phyloP scores from a whole-genome alignment of 2,329 filamentous ascomycete genomes.

The Hypocreales sp. region DNA sequence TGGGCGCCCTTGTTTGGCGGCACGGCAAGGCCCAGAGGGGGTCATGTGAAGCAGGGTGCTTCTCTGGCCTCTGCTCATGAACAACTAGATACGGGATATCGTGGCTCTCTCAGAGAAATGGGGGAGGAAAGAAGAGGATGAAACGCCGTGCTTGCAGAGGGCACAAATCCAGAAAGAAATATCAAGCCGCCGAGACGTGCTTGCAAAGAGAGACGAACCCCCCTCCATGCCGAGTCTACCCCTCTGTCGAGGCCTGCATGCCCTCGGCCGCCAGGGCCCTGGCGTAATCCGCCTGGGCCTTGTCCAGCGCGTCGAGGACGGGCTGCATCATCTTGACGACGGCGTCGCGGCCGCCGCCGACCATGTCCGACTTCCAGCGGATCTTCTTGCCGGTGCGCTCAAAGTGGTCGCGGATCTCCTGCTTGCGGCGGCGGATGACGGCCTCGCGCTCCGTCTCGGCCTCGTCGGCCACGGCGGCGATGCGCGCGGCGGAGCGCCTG shows the following conservation, averaged over 20 bases:
- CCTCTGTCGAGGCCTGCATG: constrained; percentile 25
- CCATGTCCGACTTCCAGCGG: constrained; percentile 48
- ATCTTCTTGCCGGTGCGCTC: constrained; percentile 60
- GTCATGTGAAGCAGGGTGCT: no score
- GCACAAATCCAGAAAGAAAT: neutral
- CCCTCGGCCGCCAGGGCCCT: constrained; percentile 53
- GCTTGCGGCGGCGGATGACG: constrained; percentile 50
- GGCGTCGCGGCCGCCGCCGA: constrained; percentile 61
- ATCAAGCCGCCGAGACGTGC: no score
- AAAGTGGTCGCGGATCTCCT: constrained; percentile 55
- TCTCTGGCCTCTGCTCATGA: no score
- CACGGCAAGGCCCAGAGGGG: no score
- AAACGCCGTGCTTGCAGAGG: no score
- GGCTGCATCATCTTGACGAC: constrained; percentile 66
- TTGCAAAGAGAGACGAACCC: neutral
- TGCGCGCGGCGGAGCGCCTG: constrained; percentile 58
- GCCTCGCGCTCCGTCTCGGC: constrained; percentile 60
- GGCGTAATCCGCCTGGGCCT: constrained; percentile 56
- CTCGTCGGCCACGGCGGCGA: constrained; percentile 63
- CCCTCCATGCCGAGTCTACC: neutral
- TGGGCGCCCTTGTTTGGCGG: no score
- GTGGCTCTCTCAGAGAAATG: no score
- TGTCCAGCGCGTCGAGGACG: constrained; percentile 52
- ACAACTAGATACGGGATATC: no score
- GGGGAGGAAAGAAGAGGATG: neutral